These are phyloP conservation scores for Vairimorpha necatrix DNA, from an alignment of 371 early-diverging fungal species.

Conservation along the genomic window DNA sequence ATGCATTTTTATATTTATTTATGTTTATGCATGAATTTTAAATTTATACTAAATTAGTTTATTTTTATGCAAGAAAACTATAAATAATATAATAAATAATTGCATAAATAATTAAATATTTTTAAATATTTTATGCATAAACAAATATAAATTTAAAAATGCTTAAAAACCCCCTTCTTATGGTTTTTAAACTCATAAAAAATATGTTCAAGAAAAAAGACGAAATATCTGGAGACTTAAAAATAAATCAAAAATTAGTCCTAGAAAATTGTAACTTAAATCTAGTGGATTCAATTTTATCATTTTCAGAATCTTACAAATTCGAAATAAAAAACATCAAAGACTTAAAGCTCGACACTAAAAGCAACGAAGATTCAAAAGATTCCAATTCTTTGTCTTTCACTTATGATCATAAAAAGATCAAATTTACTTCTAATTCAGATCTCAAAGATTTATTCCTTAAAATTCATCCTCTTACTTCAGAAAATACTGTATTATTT, in stretches of 20 bases:
- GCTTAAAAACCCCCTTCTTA: not conserved
- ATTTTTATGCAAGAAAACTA: not conserved
- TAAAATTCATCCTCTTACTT: conserved; percentile 16
- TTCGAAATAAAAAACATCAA: not conserved
- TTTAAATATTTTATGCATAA: not conserved
- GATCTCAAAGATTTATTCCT: conserved; percentile 1
- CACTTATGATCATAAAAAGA: conserved; percentile 27
- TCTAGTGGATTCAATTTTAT: not conserved
- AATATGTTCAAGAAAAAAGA: conserved; percentile 1
- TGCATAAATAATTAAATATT: no score
- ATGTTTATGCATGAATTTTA: not conserved
- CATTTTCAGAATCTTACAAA: not conserved
- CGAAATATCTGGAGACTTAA: not conserved
- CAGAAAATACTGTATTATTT: not conserved
- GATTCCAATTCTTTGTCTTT: conserved; percentile 3
- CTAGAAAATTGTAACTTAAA: not conserved
- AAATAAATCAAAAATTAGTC: not conserved
- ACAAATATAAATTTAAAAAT: not conserved
- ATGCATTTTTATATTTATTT: not conserved
- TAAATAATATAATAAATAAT: no score
- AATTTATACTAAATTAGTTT: not conserved
- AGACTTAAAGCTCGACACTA: not conserved
- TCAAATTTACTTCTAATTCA: conserved; percentile 15
- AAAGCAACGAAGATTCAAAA: no score
- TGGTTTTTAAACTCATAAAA: not conserved